Percentiles rank a stretch among this genome's conserved stretches.
Evolutionary conservation across 768 basidiomycete genomes (phyloP).

Genomic region (Ramaria rubella): DNA sequence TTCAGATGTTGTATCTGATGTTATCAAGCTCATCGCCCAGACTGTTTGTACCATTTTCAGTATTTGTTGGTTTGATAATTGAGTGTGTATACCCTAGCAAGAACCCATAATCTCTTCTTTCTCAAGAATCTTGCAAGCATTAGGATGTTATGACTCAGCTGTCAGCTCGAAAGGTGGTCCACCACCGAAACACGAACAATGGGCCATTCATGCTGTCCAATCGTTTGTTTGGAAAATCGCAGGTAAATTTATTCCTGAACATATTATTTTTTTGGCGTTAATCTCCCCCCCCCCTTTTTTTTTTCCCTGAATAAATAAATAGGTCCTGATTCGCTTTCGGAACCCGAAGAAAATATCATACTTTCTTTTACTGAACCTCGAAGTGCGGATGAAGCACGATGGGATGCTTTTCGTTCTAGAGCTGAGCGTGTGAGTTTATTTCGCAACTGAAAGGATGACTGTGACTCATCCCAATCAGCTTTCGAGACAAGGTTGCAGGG

Average conservation of each 20-base stretch:
- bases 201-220: conserved; percentile 69
- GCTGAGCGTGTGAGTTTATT: conserved; percentile 51
- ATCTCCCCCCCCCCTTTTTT: conserved; percentile 1
- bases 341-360: conserved; percentile 63
- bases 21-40: conserved; percentile 60
- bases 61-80: too few species aligned
- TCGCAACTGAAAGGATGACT: not conserved
- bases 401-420: conserved; percentile 56
- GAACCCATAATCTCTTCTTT: conserved; percentile 68
- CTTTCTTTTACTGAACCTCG: conserved; percentile 57
- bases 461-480: conserved; percentile 31
- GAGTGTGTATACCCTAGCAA: too few species aligned
- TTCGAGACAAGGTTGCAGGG: conserved; percentile 64
- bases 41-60: conserved; percentile 34
- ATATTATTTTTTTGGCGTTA: not conserved
- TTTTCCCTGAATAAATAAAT: not conserved
- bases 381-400: conserved; percentile 52
- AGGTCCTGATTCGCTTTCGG: conserved; percentile 65
- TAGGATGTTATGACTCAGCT: conserved; percentile 51
- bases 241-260: conserved; percentile 48
- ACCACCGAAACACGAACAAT: conserved; percentile 53
- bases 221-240: conserved; percentile 64
- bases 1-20: conserved; percentile 69
- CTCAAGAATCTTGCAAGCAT: conserved; percentile 57
- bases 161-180: conserved; percentile 44